phyloP scores from a whole-genome alignment of 148 eudicot genomes.

The Mesembryanthemum crystallinum region DNA sequence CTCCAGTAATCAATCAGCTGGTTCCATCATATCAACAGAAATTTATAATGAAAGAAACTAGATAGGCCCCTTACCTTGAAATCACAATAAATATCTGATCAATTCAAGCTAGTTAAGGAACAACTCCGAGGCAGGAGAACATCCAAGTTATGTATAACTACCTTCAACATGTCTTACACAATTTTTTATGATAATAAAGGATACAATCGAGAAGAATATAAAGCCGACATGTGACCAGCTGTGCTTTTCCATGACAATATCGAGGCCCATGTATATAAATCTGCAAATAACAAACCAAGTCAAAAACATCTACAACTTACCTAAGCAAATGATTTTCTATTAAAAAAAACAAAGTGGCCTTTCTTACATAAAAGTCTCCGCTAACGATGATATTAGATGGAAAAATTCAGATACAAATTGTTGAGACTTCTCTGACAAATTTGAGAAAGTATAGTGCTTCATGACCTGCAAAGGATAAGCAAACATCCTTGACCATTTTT shows the following conservation, averaged over 20 bases:
- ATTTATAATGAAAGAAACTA: too few species aligned
- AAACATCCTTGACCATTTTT: slow-evolving; percentile 9
- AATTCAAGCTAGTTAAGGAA: slow-evolving; percentile 55
- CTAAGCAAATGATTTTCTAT: not conserved
- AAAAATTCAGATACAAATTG: slow-evolving; percentile 93
- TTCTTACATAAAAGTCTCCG: slow-evolving; percentile 95
- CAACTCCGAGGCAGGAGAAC: slow-evolving; percentile 22
- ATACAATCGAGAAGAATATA: slow-evolving; percentile 96
- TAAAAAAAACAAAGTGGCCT: not conserved
- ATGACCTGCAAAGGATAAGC: slow-evolving; percentile 56
- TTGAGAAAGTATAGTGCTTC: slow-evolving; percentile 95
- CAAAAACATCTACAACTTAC: slow-evolving; percentile 3
- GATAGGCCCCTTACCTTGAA: slow-evolving; percentile 62
- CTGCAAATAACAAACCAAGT: slow-evolving; percentile 45
- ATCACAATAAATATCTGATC: slow-evolving; percentile 73
- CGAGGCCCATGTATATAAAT: slow-evolving; percentile 99
- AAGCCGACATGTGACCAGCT: slow-evolving; percentile 99
- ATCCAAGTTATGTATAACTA: not conserved
- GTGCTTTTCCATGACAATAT: slow-evolving; percentile 98
- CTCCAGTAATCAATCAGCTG: too few species aligned
- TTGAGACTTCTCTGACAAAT: slow-evolving; percentile 88
- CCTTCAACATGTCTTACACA: slow-evolving; percentile 14
- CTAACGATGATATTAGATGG: slow-evolving; percentile 96
- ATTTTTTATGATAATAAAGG: slow-evolving; percentile 37
- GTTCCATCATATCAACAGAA: too few species aligned